These are phyloP conservation scores for Aspergillus incahuasiensis DNA, from an alignment of 495 filamentous ascomycete genomes.

Conservation along the genomic window DNA sequence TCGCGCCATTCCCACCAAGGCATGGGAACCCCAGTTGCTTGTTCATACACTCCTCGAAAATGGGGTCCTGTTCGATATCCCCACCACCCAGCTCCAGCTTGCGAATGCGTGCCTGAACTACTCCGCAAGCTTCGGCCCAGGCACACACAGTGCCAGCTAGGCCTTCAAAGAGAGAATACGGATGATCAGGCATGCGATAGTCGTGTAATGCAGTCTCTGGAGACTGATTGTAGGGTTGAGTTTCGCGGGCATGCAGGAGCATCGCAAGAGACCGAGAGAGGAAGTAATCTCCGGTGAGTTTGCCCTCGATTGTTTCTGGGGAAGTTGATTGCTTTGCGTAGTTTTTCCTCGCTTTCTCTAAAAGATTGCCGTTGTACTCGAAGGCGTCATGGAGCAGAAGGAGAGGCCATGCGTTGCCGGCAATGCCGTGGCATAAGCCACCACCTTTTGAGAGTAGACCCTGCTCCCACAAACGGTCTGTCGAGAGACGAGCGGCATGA, in stretches of 20 bases:
- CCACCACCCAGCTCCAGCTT: constrained; percentile 25
- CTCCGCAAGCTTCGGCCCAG: constrained; percentile 42
- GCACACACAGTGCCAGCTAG: constrained; percentile 44
- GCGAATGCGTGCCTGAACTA: constrained; percentile 32
- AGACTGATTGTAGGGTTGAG: constrained; percentile 33
- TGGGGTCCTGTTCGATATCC: background rate
- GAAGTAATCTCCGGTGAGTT: constrained; percentile 35
- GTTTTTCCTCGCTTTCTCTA: constrained; percentile 21
- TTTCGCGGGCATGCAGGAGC: constrained; percentile 38
- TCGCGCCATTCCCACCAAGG: constrained; percentile 4
- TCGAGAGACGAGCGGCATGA: constrained; percentile 28
- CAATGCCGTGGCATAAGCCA: constrained; percentile 43
- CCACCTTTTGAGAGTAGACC: constrained; percentile 46
- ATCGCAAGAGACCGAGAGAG: constrained; percentile 40
- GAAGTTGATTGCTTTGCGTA: constrained; percentile 16
- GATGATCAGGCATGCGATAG: constrained; percentile 43
- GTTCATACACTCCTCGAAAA: background rate
- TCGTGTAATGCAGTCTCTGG: constrained; percentile 17
- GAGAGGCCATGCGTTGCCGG: constrained; percentile 43
- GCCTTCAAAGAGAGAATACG: constrained; percentile 42
- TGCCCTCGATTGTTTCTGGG: background rate
- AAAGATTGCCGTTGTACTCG: constrained; percentile 22
- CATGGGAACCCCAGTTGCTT: constrained; percentile 7
- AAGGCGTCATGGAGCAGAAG: constrained; percentile 34
- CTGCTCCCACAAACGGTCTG: constrained; percentile 44